Percentiles rank a stretch among this genome's conserved stretches.
These are phyloP conservation scores for Dunaliella primolecta DNA, from an alignment of 139 green algal species.

Conservation along the genomic window DNA sequence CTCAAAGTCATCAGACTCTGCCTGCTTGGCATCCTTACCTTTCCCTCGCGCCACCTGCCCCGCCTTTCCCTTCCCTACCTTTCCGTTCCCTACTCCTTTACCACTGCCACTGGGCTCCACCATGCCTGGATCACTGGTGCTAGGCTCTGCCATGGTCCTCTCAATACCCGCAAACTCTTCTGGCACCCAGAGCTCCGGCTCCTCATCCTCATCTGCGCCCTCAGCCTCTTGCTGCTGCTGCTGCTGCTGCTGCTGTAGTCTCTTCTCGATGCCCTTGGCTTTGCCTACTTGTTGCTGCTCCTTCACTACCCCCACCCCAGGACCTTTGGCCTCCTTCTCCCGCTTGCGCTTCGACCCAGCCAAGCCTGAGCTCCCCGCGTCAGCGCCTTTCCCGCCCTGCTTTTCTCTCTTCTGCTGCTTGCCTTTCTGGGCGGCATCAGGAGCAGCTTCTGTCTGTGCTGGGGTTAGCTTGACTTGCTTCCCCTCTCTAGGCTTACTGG, in stretches of 20 bases:
- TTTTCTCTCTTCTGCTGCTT: background rate
- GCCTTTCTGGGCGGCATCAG: no score
- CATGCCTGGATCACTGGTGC: background rate
- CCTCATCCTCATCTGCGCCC: background rate
- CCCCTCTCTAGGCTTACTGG: no score
- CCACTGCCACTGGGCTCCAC: background rate
- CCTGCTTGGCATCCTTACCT: background rate
- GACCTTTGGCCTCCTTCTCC: background rate
- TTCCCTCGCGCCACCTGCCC: background rate
- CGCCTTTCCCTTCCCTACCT: background rate
- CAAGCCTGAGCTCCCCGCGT: background rate
- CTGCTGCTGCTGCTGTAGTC: no score
- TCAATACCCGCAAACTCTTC: slow-evolving; percentile 3
- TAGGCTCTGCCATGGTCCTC: background rate
- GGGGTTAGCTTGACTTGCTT: background rate
- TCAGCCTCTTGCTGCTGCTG: background rate
- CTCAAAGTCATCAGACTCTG: slow-evolving; percentile 5
- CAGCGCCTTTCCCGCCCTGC: background rate
- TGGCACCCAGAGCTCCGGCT: slow-evolving; percentile 6
- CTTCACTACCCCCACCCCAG: background rate
- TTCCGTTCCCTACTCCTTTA: background rate
- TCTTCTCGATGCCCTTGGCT: no score
- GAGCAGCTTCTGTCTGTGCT: no score
- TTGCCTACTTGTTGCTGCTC: background rate
- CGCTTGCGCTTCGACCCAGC: background rate